These are phyloP conservation scores for grape (Vitis vinifera) DNA, from an alignment of 164 flowering plant species.

Conservation along the genomic window ASM3070453v1 NC_081817.1:15621001-15621500, in stretches of 20 bases:
- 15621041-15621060: neutral
- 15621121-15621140: constrained; percentile 1
- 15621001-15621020: too few relatives aligned
- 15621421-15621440: constrained; percentile 53
- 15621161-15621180: constrained; percentile 35
- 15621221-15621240: constrained; percentile 41
- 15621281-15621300: constrained; percentile 12
- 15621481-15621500: constrained; percentile 3
- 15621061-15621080: neutral
- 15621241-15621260: neutral
- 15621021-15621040: neutral
- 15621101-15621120: neutral
- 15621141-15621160: neutral
- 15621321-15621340: neutral
- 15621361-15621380: neutral
- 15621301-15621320: neutral
- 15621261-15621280: constrained; percentile 21
- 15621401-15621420: neutral
- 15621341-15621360: neutral
- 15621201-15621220: constrained; percentile 42
- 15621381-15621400: constrained; percentile 1
- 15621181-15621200: constrained; percentile 34
- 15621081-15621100: too few relatives aligned
- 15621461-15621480: constrained; percentile 16
- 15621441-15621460: constrained; percentile 43